A percentile compares a stretch with the other conserved stretches of the same genome.
phyloP scores from a whole-genome alignment of 2,329 filamentous ascomycete species.

The Colletotrichum salicis region DNA sequence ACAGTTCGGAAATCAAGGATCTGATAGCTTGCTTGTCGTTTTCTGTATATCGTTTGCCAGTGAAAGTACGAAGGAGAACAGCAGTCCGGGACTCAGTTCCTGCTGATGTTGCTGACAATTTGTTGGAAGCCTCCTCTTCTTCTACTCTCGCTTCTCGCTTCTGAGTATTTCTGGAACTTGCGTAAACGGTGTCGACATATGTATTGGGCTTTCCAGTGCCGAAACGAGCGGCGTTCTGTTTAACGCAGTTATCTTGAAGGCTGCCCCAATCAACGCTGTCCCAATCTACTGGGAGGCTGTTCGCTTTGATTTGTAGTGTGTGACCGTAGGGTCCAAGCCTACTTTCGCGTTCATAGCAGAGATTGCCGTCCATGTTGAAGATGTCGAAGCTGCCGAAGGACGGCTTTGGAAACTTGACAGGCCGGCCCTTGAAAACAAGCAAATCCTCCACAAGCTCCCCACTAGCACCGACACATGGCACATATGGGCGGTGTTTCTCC shows the following conservation, averaged over 20 bases:
- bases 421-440: conserved; percentile 70
- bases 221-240: conserved; percentile 74
- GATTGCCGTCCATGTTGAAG: conserved; percentile 68
- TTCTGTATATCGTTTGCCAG: conserved; percentile 78
- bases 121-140: not conserved
- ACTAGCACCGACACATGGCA: conserved; percentile 72
- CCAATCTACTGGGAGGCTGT: conserved; percentile 64
- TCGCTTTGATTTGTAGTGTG: conserved; percentile 58
- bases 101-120: not conserved
- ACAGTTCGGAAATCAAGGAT: conserved; percentile 81
- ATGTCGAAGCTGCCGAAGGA: conserved; percentile 71
- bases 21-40: conserved; percentile 84
- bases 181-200: conserved; percentile 52
- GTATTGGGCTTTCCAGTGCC: conserved; percentile 55
- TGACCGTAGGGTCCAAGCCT: conserved; percentile 77
- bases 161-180: conserved; percentile 7
- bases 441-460: conserved; percentile 70
- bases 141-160: not conserved
- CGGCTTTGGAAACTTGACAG: conserved; percentile 67
- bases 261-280: conserved; percentile 75
- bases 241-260: conserved; percentile 73
- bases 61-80: conserved; percentile 80
- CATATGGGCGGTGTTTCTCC: conserved; percentile 65
- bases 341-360: conserved; percentile 76
- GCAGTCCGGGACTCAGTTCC: conserved; percentile 65